Evolutionary conservation across 805 yeast species (phyloP).

Genomic region (Saccharomycopsis sp.): DNA sequence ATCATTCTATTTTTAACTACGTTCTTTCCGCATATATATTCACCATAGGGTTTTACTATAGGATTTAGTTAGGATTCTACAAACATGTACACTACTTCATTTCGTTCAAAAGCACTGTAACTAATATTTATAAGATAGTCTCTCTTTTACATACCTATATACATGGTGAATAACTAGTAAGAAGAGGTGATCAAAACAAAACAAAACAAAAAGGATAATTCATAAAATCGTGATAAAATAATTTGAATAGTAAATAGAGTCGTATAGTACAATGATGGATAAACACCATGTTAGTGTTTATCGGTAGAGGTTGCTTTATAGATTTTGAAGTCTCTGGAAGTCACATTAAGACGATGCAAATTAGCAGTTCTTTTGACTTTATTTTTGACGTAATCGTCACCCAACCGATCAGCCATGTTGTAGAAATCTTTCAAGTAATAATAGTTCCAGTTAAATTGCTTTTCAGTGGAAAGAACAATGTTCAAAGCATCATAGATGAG

Average conservation of each 20-base stretch:
- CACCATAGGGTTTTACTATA: background rate
- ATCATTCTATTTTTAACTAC: background rate
- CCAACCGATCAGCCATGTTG: conserved; percentile 16
- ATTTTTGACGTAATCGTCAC: conserved; percentile 13
- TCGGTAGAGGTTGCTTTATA: background rate
- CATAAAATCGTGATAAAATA: background rate
- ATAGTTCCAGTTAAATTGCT: conserved; percentile 64
- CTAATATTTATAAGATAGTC: background rate
- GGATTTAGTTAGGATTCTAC: background rate
- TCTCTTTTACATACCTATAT: background rate
- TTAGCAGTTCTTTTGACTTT: conserved; percentile 7
- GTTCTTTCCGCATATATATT: background rate
- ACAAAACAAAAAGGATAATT: background rate
- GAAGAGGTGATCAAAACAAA: background rate
- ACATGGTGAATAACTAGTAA: background rate
- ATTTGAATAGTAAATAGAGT: background rate
- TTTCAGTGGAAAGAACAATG: conserved; percentile 58
- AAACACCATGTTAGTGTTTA: background rate
- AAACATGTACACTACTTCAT: background rate
- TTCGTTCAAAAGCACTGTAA: no score
- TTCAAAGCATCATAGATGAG: conserved; percentile 63
- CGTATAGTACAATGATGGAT: background rate
- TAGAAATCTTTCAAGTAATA: conserved; percentile 18
- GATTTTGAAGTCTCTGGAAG: background rate
- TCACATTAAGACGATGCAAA: background rate